Evolutionary conservation across 176 grass and related monocot genomes (phyloP), one percentile per base, ranked within the genome.

Genomic region (Elaeis guineensis): DNA sequence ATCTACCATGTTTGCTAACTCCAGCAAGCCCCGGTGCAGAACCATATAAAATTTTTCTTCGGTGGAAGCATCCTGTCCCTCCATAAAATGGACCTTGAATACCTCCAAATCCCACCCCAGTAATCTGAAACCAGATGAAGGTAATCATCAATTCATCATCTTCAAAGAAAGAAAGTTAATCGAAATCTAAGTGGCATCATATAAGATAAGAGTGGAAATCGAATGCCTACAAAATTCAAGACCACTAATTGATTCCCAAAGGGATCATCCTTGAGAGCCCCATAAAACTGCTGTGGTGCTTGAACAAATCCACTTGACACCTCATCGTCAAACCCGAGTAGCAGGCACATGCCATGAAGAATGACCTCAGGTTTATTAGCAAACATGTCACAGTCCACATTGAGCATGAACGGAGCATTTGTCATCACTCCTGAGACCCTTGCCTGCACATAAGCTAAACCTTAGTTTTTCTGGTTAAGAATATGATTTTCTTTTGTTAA

Each of bases 301-400:
- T 88, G 85, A 1, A 35, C 79, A 59, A 88, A 88, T 7, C 71
- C 85, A 18, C 62, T 73, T 14, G 26, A 7, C 5, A 24, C 21
- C 14, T 77, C 85, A 6, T 79, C 55, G 4, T 69, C 72, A 9
- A 63, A 75, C 3, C 67, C 85, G 0, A 88, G 25, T 1, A 88
- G 67, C 3, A 83, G 58, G 55, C 85, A 83, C 85, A 78, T 73
- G 2, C 54, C 85, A 48, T 88, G 79, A 4, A 65, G 67, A 0
- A 59, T 19, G 14, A 66, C 72, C 54, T 66, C 49, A 0, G 85
- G 72, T 12, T 88, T 77, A 58, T 79, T 88, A 0, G 55, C 72
- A 17, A 83, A 88, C 85, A 88, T 88, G 76, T 88, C 80, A 64
- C 85, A 88, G 5, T 88, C 85, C 63, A 88, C 76, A 6, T 88